Evolutionary conservation across 2,329 filamentous ascomycete genomes (phyloP).

Genomic region (Ceratocystis colombiana): DNA sequence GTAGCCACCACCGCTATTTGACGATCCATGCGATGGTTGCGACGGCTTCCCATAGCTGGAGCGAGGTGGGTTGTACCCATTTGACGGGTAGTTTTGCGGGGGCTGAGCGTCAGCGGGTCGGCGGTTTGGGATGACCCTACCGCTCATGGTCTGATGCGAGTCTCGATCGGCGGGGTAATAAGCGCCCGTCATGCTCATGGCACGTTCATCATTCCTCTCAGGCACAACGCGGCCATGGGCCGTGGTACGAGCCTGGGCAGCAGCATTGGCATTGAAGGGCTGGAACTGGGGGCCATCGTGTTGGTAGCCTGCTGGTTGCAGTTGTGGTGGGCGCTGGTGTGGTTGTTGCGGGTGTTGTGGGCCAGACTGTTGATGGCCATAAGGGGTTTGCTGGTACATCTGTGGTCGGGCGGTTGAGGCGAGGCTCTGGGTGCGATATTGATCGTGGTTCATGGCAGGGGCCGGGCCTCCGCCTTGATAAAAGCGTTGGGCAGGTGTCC

Average conservation of each 20-base stretch:
- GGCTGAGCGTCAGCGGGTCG: conserved; percentile 37
- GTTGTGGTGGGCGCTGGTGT: conserved; percentile 47
- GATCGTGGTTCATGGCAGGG: conserved; percentile 71
- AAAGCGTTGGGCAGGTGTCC: conserved; percentile 41
- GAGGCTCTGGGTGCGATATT: conserved; percentile 87
- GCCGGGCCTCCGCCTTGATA: conserved; percentile 51
- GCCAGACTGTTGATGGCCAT: conserved; percentile 52
- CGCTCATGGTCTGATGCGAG: conserved; percentile 85
- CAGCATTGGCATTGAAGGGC: conserved; percentile 22
- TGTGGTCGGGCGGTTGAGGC: conserved; percentile 64
- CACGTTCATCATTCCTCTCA: conserved; percentile 79
- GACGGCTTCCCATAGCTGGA: conserved; percentile 33
- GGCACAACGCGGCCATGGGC: conserved; percentile 86
- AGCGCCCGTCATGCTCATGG: conserved; percentile 88
- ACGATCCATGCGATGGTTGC: conserved; percentile 28
- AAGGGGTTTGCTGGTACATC: conserved; percentile 56
- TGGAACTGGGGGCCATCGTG: conserved; percentile 20
- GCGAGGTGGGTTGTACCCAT: conserved; percentile 26
- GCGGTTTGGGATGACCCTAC: conserved; percentile 74
- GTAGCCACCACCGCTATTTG: conserved; percentile 34
- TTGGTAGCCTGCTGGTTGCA: conserved; percentile 27
- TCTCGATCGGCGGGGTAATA: conserved; percentile 60
- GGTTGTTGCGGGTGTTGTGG: background rate
- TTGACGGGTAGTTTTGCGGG: conserved; percentile 19
- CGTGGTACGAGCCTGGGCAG: conserved; percentile 59